A percentile compares a stretch with the other conserved stretches of the same genome.
These are phyloP conservation scores for Metarhizium rileyi DNA, from an alignment of 2,329 filamentous ascomycete species.

Conservation along the genomic window DNA sequence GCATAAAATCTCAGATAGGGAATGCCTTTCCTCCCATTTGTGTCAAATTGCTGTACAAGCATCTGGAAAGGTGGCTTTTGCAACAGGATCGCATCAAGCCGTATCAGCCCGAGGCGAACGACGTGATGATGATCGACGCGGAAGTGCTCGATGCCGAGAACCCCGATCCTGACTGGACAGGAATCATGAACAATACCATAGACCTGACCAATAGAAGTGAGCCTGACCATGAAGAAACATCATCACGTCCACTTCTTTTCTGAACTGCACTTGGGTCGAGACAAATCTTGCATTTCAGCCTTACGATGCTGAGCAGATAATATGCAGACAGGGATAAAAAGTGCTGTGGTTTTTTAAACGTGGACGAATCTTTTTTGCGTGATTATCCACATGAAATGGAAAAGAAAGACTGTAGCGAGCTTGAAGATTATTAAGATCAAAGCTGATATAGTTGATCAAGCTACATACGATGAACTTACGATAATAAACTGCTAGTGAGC, in stretches of 20 bases:
- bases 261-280: not conserved
- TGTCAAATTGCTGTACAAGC: conserved; percentile 39
- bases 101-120: conserved; percentile 9
- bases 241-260: not conserved
- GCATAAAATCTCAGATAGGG: conserved; percentile 57
- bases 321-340: too few species aligned
- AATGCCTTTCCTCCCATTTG: conserved; percentile 65
- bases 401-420: too few species aligned
- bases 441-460: too few species aligned
- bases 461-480: too few species aligned
- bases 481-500: too few species aligned
- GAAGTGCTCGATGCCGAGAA: conserved; percentile 7
- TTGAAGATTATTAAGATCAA: too few species aligned
- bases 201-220: not conserved
- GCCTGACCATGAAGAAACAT: not conserved
- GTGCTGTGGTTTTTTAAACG: too few species aligned
- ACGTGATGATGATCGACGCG: conserved; percentile 14
- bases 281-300: too few species aligned
- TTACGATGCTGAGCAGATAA: too few species aligned
- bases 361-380: too few species aligned
- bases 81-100: conserved; percentile 27
- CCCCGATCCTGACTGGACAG: conserved; percentile 6
- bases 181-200: not conserved
- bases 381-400: too few species aligned
- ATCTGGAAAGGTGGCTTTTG: conserved; percentile 37